Evolutionary conservation across 179 eudicot genomes (phyloP), one percentile per base, ranked within the genome.

Genomic region (Vitellaria paradoxa): DNA sequence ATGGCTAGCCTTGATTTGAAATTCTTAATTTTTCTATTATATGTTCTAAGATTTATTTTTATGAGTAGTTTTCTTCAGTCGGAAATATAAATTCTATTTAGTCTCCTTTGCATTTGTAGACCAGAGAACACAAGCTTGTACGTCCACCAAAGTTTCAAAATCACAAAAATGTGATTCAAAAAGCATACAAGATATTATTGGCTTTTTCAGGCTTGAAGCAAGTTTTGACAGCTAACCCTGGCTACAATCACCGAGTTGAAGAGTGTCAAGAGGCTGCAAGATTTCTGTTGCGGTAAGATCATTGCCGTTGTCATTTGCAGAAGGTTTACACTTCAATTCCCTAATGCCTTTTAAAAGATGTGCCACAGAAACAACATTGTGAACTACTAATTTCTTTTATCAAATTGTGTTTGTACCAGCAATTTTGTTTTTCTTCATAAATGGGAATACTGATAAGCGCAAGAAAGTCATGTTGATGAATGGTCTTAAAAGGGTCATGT

Each of bases 191-290:
- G 86, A 91, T 96, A 87, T 82, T 96, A 60, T 74, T 96, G 74
- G 99, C 97, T 67, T 88, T 89, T 85, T 96, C 99, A 30, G 98
- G 99, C 78, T 84, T 96, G 82, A 96, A 92, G 89, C 92, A 87
- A 77, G 90, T 93, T 65, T 92, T 96, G 87, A 89, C 91, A 82
- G 85, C 85, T 86, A 89, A 83, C 83, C 83, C 83, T 24, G 98
- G 97, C 47, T 96, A 92, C 66, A 96, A 96, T 74, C 82, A 82
- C 66, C 88, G 99, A 61, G 98, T 96, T 79, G 82, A 91, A 61
- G 99, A 96, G 85, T 96, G 99, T 81, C 87, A 81, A 56, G 97
- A 90, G 77, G 98, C 97, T 80, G 98, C 99, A 72, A 87, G 82
- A 84, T 55, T 89, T 84, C 93, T 96, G 76, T 82, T 96, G 74